These are phyloP conservation scores for Aspergillus sp. DNA, from an alignment of 2,329 filamentous ascomycete species.

Conservation along the genomic window DNA sequence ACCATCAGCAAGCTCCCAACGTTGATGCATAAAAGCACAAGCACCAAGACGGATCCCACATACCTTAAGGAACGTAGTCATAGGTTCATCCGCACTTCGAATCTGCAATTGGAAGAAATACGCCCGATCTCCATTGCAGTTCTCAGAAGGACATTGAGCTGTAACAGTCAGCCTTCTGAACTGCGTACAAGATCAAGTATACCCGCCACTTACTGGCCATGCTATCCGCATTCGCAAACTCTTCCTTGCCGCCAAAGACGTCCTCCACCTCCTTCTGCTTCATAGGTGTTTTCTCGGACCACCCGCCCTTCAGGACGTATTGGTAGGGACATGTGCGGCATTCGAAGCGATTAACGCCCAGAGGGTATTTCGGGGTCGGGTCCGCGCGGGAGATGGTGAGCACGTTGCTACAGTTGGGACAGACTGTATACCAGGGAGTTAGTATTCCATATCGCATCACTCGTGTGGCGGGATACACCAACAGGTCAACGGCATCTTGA, in stretches of 20 bases:
- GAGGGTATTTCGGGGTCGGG: constrained; percentile 29
- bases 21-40: constrained; percentile 8
- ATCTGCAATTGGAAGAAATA: constrained; percentile 98
- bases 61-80: constrained; percentile 93
- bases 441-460: constrained; percentile 6
- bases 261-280: constrained; percentile 81
- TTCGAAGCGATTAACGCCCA: constrained; percentile 69
- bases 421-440: constrained; percentile 29
- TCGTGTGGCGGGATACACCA: constrained; percentile 7
- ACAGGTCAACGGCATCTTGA: constrained; percentile 34
- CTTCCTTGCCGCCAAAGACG: constrained; percentile 78
- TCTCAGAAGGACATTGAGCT: constrained; percentile 74
- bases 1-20: constrained; percentile 13
- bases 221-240: constrained; percentile 89
- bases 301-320: constrained; percentile 67
- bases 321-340: constrained; percentile 94
- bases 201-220: constrained; percentile 45
- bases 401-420: constrained; percentile 43
- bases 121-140: constrained; percentile 73
- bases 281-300: constrained; percentile 73
- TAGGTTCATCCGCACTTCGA: constrained; percentile 93
- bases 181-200: no score
- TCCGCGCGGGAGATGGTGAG: constrained; percentile 39
- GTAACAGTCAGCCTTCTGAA: constrained; percentile 8
- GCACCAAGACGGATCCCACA: constrained; percentile 9